Evolutionary conservation across 2,329 filamentous ascomycete species (phyloP).

Genomic region (Microthyrium microscopicum): DNA sequence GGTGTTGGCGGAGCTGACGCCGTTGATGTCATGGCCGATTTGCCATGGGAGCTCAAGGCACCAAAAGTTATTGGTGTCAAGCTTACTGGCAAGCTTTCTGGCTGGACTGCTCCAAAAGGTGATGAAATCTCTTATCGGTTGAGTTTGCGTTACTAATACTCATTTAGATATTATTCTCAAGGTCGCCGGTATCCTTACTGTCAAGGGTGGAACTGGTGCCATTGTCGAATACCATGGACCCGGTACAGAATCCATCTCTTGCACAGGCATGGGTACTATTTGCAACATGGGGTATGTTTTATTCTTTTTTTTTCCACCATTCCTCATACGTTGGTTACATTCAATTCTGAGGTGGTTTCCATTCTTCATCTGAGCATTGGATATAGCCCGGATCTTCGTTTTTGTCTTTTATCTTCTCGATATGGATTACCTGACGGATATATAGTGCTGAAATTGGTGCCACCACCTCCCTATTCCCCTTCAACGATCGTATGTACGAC

Average conservation of each 20-base stretch:
- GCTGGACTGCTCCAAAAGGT: conserved; percentile 92
- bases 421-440: too few relatives aligned
- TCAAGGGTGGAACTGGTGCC: conserved; percentile 92
- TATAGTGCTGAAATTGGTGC: conserved; percentile 43
- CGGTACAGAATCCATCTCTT: conserved; percentile 56
- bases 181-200: conserved; percentile 89
- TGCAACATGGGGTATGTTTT: conserved; percentile 29
- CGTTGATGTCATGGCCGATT: conserved; percentile 93
- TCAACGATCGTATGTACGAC: conserved; percentile 95
- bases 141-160: neutral
- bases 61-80: conserved; percentile 94
- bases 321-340: conserved; percentile 5
- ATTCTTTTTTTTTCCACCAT: conserved; percentile 2
- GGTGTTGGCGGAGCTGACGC: conserved; percentile 97
- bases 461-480: conserved; percentile 90
- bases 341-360: neutral
- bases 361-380: neutral
- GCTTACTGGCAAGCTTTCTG: conserved; percentile 73
- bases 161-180: conserved; percentile 78
- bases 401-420: too few relatives aligned
- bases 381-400: neutral
- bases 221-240: conserved; percentile 66
- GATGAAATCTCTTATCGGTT: conserved; percentile 12
- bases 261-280: conserved; percentile 79
- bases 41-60: conserved; percentile 96